These are phyloP conservation scores for Chalaropsis ovoidea DNA, from an alignment of 2,329 filamentous ascomycete species.

Conservation along the genomic window DNA sequence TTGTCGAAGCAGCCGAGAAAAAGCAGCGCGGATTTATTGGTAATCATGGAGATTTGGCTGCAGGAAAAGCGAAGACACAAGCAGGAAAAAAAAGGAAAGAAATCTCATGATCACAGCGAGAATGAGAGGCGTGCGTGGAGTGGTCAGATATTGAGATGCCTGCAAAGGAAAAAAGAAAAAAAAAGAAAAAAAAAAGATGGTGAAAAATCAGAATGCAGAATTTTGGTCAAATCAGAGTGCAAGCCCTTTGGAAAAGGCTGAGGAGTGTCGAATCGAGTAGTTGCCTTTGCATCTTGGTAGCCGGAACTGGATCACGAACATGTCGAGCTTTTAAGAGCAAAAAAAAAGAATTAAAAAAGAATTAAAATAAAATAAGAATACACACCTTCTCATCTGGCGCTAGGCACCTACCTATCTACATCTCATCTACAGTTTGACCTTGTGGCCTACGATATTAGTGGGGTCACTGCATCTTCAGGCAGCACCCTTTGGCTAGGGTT, in stretches of 20 bases:
- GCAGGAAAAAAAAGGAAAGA: conserved; percentile 1
- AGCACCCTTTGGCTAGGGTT: neutral
- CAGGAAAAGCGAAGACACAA: neutral
- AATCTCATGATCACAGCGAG: conserved; percentile 2
- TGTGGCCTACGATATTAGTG: neutral
- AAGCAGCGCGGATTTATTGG: conserved; percentile 16
- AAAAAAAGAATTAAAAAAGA: neutral
- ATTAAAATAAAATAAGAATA: neutral
- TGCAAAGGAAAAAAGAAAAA: neutral
- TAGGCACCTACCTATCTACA: too few relatives aligned
- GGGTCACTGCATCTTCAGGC: neutral
- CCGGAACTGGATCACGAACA: neutral
- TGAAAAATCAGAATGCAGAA: neutral
- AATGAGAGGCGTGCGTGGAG: too few relatives aligned
- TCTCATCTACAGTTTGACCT: too few relatives aligned
- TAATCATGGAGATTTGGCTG: conserved; percentile 18
- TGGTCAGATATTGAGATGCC: too few relatives aligned
- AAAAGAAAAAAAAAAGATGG: neutral
- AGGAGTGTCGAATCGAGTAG: conserved; percentile 1
- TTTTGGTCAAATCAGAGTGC: neutral
- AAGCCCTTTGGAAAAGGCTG: conserved; percentile 4
- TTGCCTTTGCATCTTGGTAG: neutral
- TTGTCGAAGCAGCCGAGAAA: conserved; percentile 23
- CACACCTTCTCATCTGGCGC: too few relatives aligned
- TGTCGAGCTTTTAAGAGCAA: neutral